Evolutionary conservation across 768 basidiomycete genomes (phyloP), one percentile per base, ranked within the genome.

Genomic region (Auricularia sp.): DNA sequence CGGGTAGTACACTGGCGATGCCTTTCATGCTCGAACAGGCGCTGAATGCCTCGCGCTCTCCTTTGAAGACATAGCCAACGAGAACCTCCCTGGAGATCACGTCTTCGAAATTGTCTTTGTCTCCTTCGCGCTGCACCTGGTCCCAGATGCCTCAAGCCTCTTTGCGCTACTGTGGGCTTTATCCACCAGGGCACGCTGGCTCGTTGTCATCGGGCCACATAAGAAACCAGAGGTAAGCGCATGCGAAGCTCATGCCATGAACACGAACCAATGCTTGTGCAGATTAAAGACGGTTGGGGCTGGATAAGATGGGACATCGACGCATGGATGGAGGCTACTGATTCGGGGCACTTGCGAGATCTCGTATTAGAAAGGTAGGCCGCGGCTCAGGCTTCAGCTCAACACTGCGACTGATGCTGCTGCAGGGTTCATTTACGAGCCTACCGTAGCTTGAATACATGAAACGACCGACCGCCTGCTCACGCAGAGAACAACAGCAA

Each of bases 41-140:
- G 74, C 83, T 16, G 73, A 78, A 21, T 88, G 87, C 64, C 78
- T 84, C 29, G 70, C 81, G 3, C 76, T 88, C 6, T 83, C 84
- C 0, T 91, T 89, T 74, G 74, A 76, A 47, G 84, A 86, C 44
- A 79, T 91, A 60, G 81, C 87, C 1, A 78, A 82, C 67, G 86
- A 86, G 2, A 67, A 73, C 23, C 69, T 87, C 33, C 87, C 64
- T 63, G 36, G 69, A 67, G 11, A 64, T 65, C 39, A 64, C 21
- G 65, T 65, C 47, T 72, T 84, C 51, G 87, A 91, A 68, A 79
- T 90, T 74, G 81, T 86, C 14, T 71, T 90, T 23, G 87, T 87
- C 69, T 89, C 88, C 3, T 90, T 90, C 69, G 88, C 87, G 8
- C 73, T 91, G 35, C 88, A 91, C 69, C 83, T 91, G 42, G 72